Evolutionary conservation across 83 land plant genomes (phyloP), one percentile per base, ranked within the genome.

Genomic region (Larix sibirica): DNA sequence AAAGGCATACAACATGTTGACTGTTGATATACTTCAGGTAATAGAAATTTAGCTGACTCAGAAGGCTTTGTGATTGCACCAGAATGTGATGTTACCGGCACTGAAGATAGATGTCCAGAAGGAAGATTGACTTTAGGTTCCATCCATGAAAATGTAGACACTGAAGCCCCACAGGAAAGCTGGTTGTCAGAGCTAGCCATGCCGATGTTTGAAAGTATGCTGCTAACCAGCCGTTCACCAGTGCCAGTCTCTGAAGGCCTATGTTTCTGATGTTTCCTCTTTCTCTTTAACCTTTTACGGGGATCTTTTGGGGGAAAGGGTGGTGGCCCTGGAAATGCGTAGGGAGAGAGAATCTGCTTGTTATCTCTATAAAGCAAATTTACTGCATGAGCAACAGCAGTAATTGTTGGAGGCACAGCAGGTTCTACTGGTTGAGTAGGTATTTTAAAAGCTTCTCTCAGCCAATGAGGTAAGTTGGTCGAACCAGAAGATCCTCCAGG

Each of bases 321-420:
- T 50, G 92, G 95, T 18, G 91, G 97, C 0, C 94, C 93, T 7
- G 97, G 98, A 61, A 86, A 83, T 9, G 81, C 84, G 81, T 91
- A 98, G 14, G 97, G 92, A 38, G 97, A 94, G 24, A 98, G 88
- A 2, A 82, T 87, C 33, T 92, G 87, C 38, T 86, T 92, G 9
- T 86, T 91, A 8, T 88, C 93, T 14, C 92, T 95, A 89, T 98
- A 96, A 5, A 98, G 78, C 24, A 98, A 61, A 21, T 90, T 83
- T 42, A 96, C 92, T 50, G 99, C 96, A 42, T 95, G 93, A 36
- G 96, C 95, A 33, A 98, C 91, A 38, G 99, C 99, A 42, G 96
- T 90, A 44, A 96, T 89, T 68, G 89, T 28, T 28, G 28, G 28
- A 28, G 28, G 28, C 28, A 28, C 58, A 54, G 58, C 58, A 54